Evolutionary conservation across 148 eudicot species (phyloP).

Genomic region (Selenicereus undatus): DNA sequence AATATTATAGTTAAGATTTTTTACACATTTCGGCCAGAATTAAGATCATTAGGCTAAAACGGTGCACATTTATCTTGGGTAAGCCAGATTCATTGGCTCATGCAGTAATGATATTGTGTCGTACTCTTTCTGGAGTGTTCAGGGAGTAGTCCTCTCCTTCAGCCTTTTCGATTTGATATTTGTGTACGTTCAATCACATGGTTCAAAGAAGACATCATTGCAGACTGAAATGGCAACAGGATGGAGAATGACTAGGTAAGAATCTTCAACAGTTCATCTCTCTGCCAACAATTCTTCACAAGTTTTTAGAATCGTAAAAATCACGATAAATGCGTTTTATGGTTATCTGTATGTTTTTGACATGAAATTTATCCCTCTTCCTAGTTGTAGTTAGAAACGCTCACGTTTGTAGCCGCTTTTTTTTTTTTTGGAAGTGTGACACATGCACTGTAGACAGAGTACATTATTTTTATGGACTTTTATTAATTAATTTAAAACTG

Average conservation of each 20-base stretch:
- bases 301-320: background rate
- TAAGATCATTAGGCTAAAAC: too few relatives aligned
- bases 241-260: background rate
- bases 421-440: too few relatives aligned
- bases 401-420: too few relatives aligned
- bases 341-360: background rate
- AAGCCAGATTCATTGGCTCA: background rate
- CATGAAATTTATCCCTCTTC: background rate
- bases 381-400: too few relatives aligned
- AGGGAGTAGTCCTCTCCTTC: background rate
- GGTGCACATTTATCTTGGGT: background rate
- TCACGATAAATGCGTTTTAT: too few relatives aligned
- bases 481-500: too few relatives aligned
- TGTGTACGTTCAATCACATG: background rate
- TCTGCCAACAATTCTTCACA: background rate
- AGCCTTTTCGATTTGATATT: background rate
- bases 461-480: too few relatives aligned
- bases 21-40: too few relatives aligned
- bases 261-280: background rate
- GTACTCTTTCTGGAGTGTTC: too few relatives aligned
- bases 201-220: slow-evolving; percentile 4
- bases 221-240: slow-evolving; percentile 4
- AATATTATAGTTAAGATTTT: too few relatives aligned
- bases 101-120: background rate
- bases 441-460: too few relatives aligned